Conservation (phyloP, 2,329 filamentous ascomycete genomes). For the Calonectria montana region DNA sequence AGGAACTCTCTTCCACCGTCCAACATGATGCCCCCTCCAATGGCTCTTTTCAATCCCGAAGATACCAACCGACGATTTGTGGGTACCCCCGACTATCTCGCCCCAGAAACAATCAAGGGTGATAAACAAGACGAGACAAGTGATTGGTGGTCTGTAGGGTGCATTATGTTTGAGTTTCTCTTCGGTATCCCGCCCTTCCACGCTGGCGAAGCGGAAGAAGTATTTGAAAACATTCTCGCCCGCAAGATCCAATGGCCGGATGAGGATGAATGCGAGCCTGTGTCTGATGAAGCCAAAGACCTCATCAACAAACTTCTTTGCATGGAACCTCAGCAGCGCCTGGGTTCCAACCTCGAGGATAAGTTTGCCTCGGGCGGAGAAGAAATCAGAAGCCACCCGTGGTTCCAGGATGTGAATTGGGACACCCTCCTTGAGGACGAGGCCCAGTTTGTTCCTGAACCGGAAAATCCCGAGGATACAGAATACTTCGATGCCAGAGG, state of each 20-base stretch:
- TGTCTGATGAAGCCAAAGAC: conserved; percentile 91
- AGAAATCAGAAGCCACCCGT: conserved; percentile 89
- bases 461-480: conserved; percentile 95
- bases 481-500: conserved; percentile 97
- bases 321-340: conserved; percentile 80
- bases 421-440: conserved; percentile 92
- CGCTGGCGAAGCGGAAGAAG: conserved; percentile 87
- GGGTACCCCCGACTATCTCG: conserved; percentile 95
- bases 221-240: conserved; percentile 95
- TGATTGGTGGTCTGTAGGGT: conserved; percentile 99
- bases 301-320: conserved; percentile 94
- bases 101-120: conserved; percentile 95
- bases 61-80: conserved; percentile 95
- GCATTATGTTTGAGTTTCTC: conserved; percentile 96
- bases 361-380: conserved; percentile 86
- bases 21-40: conserved; percentile 87
- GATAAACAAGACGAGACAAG: conserved; percentile 97
- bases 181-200: conserved; percentile 96
- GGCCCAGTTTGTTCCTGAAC: conserved; percentile 92
- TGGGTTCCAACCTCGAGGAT: conserved; percentile 88
- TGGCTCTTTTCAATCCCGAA: conserved; percentile 95
- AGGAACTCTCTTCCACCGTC: conserved; percentile 57
- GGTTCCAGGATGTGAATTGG: conserved; percentile 92
- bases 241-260: conserved; percentile 94
- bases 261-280: conserved; percentile 76